Percentiles rank a stretch among this genome's conserved stretches.
Conservation (phyloP, 148 eudicot genomes). For the Silene uniflora region DNA sequence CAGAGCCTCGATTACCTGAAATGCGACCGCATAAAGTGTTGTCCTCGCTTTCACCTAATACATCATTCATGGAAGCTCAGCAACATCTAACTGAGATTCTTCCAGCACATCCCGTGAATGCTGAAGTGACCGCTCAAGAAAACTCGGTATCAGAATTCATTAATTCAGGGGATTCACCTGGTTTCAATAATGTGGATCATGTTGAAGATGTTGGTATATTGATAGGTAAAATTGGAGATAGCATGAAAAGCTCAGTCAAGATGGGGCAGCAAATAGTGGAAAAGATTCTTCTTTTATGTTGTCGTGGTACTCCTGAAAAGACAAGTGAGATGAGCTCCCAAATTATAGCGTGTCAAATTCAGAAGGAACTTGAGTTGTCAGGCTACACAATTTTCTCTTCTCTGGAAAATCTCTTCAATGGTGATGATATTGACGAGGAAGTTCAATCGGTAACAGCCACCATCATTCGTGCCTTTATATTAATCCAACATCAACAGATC, state of each 20-base stretch:
- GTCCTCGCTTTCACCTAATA: slow-evolving; percentile 13
- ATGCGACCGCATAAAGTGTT: background rate
- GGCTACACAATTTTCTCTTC: slow-evolving; percentile 36
- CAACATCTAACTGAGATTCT: slow-evolving; percentile 1
- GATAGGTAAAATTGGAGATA: slow-evolving; percentile 25
- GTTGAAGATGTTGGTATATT: slow-evolving; percentile 12
- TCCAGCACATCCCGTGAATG: slow-evolving; percentile 13
- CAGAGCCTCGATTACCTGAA: slow-evolving; percentile 18
- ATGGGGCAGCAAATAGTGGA: slow-evolving; percentile 24
- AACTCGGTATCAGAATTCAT: background rate
- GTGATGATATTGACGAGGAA: slow-evolving; percentile 29
- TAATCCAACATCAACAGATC: slow-evolving; percentile 28
- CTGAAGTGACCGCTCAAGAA: background rate
- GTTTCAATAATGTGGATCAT: slow-evolving; percentile 12
- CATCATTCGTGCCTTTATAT: slow-evolving; percentile 28
- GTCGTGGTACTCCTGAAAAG: slow-evolving; percentile 11
- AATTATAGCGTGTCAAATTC: slow-evolving; percentile 29
- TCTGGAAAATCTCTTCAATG: slow-evolving; percentile 9
- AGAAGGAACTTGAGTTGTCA: slow-evolving; percentile 28
- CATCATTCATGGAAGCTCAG: slow-evolving; percentile 6
- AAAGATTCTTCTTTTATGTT: slow-evolving; percentile 24
- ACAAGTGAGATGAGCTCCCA: slow-evolving; percentile 18
- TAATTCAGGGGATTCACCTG: slow-evolving; percentile 10
- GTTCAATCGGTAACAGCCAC: slow-evolving; percentile 34
- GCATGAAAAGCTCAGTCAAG: slow-evolving; percentile 24